Base-by-base conservation (phyloP, 1,284 basidiomycete genomes). In the Uromyces viciae-fabae region DNA sequence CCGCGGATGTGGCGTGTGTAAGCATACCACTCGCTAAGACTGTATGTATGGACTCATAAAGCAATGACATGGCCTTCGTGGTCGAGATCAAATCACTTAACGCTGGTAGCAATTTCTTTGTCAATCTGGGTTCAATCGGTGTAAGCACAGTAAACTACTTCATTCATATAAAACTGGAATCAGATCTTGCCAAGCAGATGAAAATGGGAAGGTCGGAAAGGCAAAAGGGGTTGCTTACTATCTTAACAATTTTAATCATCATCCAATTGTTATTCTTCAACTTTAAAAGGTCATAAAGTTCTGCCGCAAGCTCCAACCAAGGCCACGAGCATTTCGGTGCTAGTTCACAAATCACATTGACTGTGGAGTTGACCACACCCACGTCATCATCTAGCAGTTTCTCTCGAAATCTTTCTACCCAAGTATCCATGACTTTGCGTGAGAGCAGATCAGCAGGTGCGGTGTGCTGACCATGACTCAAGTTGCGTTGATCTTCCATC, bases 251-350 rank as follows among this genome's bases (percentile, higher is more conserved):
- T 88, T 99, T 99, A 87, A 99, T 99, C 81, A 99, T 89, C 93
- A 98, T 96, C 97, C 97, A 99, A 85, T 99, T 99, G 86, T 99
- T 99, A 38, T 92, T 93, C 40, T 94, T 94, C 0, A 92, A 94
- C 0, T 94, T 98, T 82, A 99, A 88, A n/a, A 98, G 89, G 83
- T 93, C 92, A 86, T 99, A 99, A 69, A 99, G 88, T 84, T 94
- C 93, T 0, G 97, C 97, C 2, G 96, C 95, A 42, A 98, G 87
- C 11, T 80, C 71, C 19, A 83, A 82, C 60, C 82, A 80, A 38
- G 81, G 82, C 83, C 88, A 88, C 7, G 94, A 93, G 81, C 91
- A 91, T 54, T 69, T 52, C 77, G 93, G 89, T 3, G 94, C 93
- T 38, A 99, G 89, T 87, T 99, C 97, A 86, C 95, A 97, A 19